Percentiles rank a stretch among this genome's conserved stretches.
These are phyloP conservation scores for Mucor racemosus DNA, from an alignment of 371 early-diverging fungal species.

Conservation along the genomic window DNA sequence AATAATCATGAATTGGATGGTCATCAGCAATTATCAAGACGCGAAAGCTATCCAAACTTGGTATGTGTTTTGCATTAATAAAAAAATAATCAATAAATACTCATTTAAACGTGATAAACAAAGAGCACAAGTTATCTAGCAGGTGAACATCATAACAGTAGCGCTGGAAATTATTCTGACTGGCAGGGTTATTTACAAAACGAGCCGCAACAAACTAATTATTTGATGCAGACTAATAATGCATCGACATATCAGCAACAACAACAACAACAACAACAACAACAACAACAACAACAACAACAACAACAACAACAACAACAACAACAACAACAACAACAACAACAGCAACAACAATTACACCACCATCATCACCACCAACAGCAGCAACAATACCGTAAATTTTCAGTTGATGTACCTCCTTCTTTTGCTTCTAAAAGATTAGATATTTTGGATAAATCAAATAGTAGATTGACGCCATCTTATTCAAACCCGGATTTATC, in stretches of 20 bases:
- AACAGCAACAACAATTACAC: neutral
- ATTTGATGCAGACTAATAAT: slow-evolving; percentile 7
- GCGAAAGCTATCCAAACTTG: slow-evolving; percentile 48
- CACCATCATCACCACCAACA: neutral
- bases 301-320: neutral
- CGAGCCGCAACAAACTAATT: neutral
- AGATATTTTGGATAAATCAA: slow-evolving; percentile 25
- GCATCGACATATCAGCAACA: too few relatives aligned
- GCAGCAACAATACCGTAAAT: slow-evolving; percentile 26
- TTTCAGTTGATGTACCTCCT: slow-evolving; percentile 32
- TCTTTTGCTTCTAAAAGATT: slow-evolving; percentile 35
- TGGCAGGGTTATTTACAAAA: slow-evolving; percentile 27
- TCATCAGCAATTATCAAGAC: slow-evolving; percentile 31
- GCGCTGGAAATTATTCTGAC: slow-evolving; percentile 2
- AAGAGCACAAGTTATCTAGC: slow-evolving; percentile 23
- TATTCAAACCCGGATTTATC: slow-evolving; percentile 49
- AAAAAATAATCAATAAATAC: neutral
- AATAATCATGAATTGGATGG: slow-evolving; percentile 8
- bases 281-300: neutral
- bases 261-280: too few relatives aligned
- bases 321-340: neutral
- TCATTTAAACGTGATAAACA: neutral
- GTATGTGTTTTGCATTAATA: slow-evolving; percentile 16
- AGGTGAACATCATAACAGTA: slow-evolving; percentile 11
- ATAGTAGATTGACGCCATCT: slow-evolving; percentile 39